phyloP scores from a whole-genome alignment of 768 basidiomycete genomes.

The Sarcodon aspratus region DNA sequence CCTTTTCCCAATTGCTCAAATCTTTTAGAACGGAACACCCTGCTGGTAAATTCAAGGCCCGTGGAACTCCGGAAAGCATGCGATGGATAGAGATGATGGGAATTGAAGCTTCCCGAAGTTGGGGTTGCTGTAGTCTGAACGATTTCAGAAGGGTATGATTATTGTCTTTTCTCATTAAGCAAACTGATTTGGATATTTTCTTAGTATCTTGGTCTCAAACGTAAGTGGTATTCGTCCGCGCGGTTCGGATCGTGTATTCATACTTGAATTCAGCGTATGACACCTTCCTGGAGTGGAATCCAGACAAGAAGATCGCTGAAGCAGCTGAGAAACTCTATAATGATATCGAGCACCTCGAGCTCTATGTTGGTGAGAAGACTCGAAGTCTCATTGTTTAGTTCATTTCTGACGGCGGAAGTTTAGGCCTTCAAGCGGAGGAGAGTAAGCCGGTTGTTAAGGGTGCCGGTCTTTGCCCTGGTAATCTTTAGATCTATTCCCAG shows the following conservation, averaged over 20 bases:
- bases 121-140: conserved; percentile 79
- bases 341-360: conserved; percentile 63
- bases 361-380: conserved; percentile 64
- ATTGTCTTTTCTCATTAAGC: too few species aligned
- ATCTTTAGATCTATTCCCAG: conserved; percentile 78
- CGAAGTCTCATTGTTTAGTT: neutral
- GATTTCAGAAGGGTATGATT: conserved; percentile 60
- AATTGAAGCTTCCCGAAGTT: conserved; percentile 61
- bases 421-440: conserved; percentile 71
- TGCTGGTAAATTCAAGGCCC: conserved; percentile 66
- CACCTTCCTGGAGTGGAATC: conserved; percentile 76
- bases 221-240: conserved; percentile 38
- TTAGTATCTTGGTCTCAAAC: conserved; percentile 50
- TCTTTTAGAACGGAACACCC: conserved; percentile 50
- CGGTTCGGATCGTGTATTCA: too few species aligned
- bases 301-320: conserved; percentile 51
- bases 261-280: too few species aligned
- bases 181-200: neutral
- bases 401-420: too few species aligned
- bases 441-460: conserved; percentile 66
- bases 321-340: conserved; percentile 74
- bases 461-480: conserved; percentile 82
- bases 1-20: neutral
- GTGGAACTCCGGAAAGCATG: conserved; percentile 63
- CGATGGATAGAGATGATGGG: conserved; percentile 77